Percentiles rank a stretch among this genome's conserved stretches.
phyloP scores from a whole-genome alignment of 768 basidiomycete genomes.

The Coprinopsis marcescibilis region DNA sequence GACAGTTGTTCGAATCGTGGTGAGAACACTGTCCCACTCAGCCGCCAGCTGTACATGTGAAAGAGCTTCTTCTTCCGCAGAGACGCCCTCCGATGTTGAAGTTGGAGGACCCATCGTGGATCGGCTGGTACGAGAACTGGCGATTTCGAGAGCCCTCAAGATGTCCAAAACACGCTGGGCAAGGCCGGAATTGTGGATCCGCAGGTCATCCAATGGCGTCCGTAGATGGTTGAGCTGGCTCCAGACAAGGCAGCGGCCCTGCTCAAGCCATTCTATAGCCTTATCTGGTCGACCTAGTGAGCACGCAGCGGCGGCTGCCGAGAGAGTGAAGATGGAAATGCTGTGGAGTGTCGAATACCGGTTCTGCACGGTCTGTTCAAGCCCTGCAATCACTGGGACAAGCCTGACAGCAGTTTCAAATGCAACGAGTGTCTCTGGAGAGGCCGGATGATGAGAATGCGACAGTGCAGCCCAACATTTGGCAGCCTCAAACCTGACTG shows the following conservation, averaged over 20 bases:
- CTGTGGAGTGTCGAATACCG: no score
- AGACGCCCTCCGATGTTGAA: slow-evolving; percentile 1
- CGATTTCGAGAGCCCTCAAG: slow-evolving; percentile 9
- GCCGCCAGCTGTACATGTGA: slow-evolving; percentile 10
- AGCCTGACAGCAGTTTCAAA: no score
- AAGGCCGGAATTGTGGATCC: slow-evolving; percentile 1
- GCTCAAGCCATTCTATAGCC: slow-evolving; percentile 22
- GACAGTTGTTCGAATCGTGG: slow-evolving; percentile 5
- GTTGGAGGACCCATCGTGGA: neutral
- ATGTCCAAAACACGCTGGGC: slow-evolving; percentile 6
- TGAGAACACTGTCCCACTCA: slow-evolving; percentile 13
- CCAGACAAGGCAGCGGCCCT: slow-evolving; percentile 20
- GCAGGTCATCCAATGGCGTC: slow-evolving; percentile 16
- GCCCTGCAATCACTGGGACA: no score
- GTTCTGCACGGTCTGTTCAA: no score
- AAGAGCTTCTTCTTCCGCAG: slow-evolving; percentile 4
- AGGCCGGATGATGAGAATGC: no score
- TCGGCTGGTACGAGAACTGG: slow-evolving; percentile 2
- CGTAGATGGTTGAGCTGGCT: slow-evolving; percentile 15
- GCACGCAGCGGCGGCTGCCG: slow-evolving; percentile 14
- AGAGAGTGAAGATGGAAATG: slow-evolving; percentile 6
- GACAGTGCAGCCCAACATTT: no score
- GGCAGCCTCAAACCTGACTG: no score
- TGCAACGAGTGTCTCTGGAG: no score
- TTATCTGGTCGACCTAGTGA: neutral